Conservation (phyloP, 768 basidiomycete genomes). For the Hemileccinum impolitum region DNA sequence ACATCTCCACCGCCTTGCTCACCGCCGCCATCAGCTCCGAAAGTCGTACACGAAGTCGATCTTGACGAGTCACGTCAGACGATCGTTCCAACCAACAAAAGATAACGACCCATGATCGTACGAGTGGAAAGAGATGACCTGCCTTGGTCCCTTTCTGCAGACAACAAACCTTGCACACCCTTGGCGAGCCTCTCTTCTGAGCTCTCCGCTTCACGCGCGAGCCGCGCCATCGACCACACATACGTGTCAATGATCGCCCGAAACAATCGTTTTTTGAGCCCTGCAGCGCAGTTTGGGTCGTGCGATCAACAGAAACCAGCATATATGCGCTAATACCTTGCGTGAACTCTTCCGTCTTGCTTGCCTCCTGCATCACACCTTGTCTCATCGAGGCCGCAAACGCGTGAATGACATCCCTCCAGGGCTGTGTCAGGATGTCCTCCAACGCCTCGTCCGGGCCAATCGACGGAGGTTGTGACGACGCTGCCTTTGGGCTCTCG, state of each 20-base stretch:
- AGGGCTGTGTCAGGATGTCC: constrained; percentile 20
- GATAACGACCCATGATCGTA: constrained; percentile 12
- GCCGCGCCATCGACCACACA: constrained; percentile 27
- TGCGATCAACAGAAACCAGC: constrained; percentile 9
- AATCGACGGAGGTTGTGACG: not conserved
- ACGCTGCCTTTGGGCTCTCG: not conserved
- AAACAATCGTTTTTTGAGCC: constrained; percentile 22
- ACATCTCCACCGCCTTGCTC: constrained; percentile 24
- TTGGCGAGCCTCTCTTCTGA: constrained; percentile 11
- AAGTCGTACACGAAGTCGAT: constrained; percentile 20
- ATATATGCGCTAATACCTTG: constrained; percentile 32
- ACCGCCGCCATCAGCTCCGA: constrained; percentile 27
- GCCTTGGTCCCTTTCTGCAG: constrained; percentile 31
- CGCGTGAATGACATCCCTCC: constrained; percentile 14
- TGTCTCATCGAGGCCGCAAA: constrained; percentile 22
- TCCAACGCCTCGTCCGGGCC: constrained; percentile 12
- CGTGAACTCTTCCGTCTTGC: constrained; percentile 15
- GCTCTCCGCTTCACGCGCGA: constrained; percentile 14
- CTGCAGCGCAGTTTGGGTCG: constrained; percentile 8
- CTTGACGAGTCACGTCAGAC: constrained; percentile 22
- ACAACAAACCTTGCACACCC: constrained; percentile 18
- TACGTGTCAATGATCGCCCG: constrained; percentile 12
- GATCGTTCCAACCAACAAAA: too few relatives aligned
- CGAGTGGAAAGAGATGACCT: constrained; percentile 25
- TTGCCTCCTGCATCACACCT: constrained; percentile 13